phyloP scores from a whole-genome alignment of 805 yeast species.

The Tetrapisispora nanseiensis region DNA sequence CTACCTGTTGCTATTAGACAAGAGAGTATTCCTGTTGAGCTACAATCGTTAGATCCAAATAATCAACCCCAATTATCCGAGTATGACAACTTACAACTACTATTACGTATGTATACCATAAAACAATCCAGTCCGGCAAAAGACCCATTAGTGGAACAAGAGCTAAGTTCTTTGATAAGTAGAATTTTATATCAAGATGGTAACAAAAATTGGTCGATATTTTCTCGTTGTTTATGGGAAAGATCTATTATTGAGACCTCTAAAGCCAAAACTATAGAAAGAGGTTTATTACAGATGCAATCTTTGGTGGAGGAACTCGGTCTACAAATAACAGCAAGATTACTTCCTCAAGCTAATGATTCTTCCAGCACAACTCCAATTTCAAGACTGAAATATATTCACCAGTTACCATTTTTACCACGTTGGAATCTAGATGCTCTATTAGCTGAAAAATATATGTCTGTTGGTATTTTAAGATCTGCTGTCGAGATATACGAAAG shows the following conservation, averaged over 20 bases:
- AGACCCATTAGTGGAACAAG: slow-evolving; percentile 68
- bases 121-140: slow-evolving; percentile 64
- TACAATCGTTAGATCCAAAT: slow-evolving; percentile 63
- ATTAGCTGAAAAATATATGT: slow-evolving; percentile 78
- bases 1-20: slow-evolving; percentile 55
- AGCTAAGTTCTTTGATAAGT: slow-evolving; percentile 62
- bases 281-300: slow-evolving; percentile 90
- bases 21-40: slow-evolving; percentile 49
- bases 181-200: slow-evolving; percentile 51
- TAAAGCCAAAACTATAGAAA: slow-evolving; percentile 77
- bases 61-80: slow-evolving; percentile 64
- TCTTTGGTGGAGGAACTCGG: slow-evolving; percentile 85
- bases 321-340: slow-evolving; percentile 47
- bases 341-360: slow-evolving; percentile 37
- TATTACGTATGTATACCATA: slow-evolving; percentile 55
- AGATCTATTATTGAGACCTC: slow-evolving; percentile 75
- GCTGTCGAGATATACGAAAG: slow-evolving; percentile 86
- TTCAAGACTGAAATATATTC: slow-evolving; percentile 58
- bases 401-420: slow-evolving; percentile 67
- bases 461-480: slow-evolving; percentile 72
- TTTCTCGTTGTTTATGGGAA: slow-evolving; percentile 79
- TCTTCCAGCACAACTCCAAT: slow-evolving; percentile 29
- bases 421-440: slow-evolving; percentile 76
- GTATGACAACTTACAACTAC: slow-evolving; percentile 62
- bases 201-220: slow-evolving; percentile 53